Evolutionary conservation across 1,284 basidiomycete species (phyloP), one percentile per base, ranked within the genome.

Genomic region (Boletellus dicymbophilus): DNA sequence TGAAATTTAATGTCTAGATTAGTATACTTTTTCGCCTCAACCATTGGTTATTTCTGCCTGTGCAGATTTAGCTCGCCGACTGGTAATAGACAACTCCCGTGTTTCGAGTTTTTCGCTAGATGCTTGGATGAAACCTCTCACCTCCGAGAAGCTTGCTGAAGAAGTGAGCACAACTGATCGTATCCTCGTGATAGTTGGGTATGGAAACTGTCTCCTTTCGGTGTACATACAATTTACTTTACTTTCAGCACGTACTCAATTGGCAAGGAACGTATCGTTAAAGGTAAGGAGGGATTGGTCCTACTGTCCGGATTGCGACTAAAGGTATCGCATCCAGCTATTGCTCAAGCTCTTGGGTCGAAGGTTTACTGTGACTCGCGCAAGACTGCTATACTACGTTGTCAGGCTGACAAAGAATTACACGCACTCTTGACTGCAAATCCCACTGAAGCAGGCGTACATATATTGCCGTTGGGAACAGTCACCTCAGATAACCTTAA

Each of bases 21-120:
- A 93, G 81, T 98, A 98, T 68, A 93, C 88, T 46, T 99, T 99
- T 61, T 93, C 97, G 0, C 90, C 96, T 3, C 96, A 99, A 62
- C 85, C 93, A 13, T 80, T 90, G 39, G 96, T 99, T 30, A 89
- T 98, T 34, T 80, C 88, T 26, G 95, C 96, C 0, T 98, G 96
- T 64, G 93, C 91, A 0, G 85, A 93, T 41, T 75, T 98, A 3
- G 89, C 92, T 1, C 77, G 74, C 48, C 75, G 80, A 31, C 69
- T 90, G 2, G 78, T 83, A 3, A 61, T 63, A 4, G 78, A 81
- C 10, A 55, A 62, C 57, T 33, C 59, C 25, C 39, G 26, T 16
- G 37, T 26, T 37, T 44, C 39, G 6, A 54, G 45, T 26, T 58
- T 64, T 12, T 68, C 67, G n/a, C 77, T 86, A 68, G 71, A 75